A percentile compares a stretch with the other conserved stretches of the same genome.
Evolutionary conservation across 1,139 yeast genomes (phyloP).

Genomic region (Debaryomyces psychrophilus): DNA sequence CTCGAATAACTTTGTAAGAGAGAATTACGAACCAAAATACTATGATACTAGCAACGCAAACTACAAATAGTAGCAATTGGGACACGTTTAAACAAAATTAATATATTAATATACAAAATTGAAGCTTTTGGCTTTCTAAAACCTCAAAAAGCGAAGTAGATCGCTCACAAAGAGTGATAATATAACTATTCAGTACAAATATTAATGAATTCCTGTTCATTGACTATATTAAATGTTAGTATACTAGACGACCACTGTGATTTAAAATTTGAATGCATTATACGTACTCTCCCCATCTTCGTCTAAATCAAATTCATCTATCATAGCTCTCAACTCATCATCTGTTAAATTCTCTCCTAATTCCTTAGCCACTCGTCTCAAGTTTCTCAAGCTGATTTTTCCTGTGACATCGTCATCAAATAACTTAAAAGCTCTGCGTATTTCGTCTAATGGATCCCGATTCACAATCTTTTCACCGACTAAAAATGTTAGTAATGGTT

Average conservation of each 20-base stretch:
- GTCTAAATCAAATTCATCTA: slow-evolving; percentile 94
- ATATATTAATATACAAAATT: slow-evolving; percentile 7
- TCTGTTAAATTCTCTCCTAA: slow-evolving; percentile 91
- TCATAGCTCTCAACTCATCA: slow-evolving; percentile 94
- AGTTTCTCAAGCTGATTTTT: slow-evolving; percentile 76
- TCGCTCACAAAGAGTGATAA: background rate
- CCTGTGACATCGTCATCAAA: slow-evolving; percentile 93
- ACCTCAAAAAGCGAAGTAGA: background rate
- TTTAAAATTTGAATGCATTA: slow-evolving; percentile 4
- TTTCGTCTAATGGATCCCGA: slow-evolving; percentile 92
- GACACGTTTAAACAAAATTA: background rate
- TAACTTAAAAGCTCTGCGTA: slow-evolving; percentile 83
- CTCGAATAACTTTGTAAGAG: too few relatives aligned
- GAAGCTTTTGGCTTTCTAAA: too few relatives aligned
- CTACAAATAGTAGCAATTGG: too few relatives aligned
- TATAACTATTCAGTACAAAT: slow-evolving; percentile 69
- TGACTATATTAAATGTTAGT: slow-evolving; percentile 48
- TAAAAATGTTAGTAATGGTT: slow-evolving; percentile 14
- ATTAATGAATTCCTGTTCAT: slow-evolving; percentile 89
- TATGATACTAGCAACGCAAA: too few relatives aligned
- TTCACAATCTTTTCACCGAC: slow-evolving; percentile 79
- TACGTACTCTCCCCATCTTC: slow-evolving; percentile 86
- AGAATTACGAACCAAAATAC: too few relatives aligned
- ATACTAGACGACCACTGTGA: slow-evolving; percentile 5
- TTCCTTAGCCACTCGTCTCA: slow-evolving; percentile 89